Evolutionary conservation across 768 basidiomycete genomes (phyloP).

Genomic region (Tulasnella sp.): DNA sequence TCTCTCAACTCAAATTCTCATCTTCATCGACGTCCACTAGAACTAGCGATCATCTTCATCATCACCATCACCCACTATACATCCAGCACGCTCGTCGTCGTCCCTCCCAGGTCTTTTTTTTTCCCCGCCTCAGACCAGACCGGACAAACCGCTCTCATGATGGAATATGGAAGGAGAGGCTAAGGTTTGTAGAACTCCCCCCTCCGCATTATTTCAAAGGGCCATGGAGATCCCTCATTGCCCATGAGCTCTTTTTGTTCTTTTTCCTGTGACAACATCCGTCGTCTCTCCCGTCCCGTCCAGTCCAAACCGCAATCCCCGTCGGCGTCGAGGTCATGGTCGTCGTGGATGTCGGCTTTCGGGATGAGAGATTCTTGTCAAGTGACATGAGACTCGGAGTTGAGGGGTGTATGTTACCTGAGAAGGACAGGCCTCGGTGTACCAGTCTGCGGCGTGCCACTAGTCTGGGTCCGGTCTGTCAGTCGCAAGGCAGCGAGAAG

Average conservation of each 20-base stretch:
- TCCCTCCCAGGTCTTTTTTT: background rate
- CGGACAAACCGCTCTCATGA: background rate
- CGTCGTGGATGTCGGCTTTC: background rate
- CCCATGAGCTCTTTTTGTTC: background rate
- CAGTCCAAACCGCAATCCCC: background rate
- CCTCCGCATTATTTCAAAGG: background rate
- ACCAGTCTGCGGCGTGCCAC: background rate
- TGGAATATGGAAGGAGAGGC: background rate
- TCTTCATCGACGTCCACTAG: background rate
- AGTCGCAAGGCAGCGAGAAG: background rate
- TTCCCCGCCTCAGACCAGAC: background rate
- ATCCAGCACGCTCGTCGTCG: background rate
- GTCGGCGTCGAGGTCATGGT: background rate
- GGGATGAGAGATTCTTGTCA: background rate
- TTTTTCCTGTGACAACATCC: background rate
- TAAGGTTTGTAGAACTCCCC: background rate
- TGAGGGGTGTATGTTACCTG: background rate
- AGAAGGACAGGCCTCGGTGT: background rate
- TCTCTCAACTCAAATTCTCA: background rate
- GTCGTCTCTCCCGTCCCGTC: background rate
- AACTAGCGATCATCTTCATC: background rate
- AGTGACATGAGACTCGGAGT: slow-evolving; percentile 2
- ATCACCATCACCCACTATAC: background rate
- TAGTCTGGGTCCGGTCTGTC: background rate
- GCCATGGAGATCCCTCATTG: background rate